Evolutionary conservation across 495 filamentous ascomycete genomes (phyloP), one percentile per base, ranked within the genome.

Genomic region (Lentithecium fluviatile): DNA sequence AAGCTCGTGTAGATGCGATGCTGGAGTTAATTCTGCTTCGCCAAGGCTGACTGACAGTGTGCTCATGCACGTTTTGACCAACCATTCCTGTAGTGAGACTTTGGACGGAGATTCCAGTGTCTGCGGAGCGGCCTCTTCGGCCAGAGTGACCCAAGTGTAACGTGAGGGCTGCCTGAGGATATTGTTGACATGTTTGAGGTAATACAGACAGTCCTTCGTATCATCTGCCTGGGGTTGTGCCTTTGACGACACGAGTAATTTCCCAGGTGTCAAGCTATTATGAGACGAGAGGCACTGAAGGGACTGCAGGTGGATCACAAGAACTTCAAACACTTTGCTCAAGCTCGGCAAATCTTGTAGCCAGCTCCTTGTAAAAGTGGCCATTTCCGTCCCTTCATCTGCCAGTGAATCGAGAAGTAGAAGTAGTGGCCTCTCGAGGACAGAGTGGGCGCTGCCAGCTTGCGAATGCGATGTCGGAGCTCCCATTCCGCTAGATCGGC

Each of bases 371-470:
- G 89, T 83, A 53, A 86, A 86, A 70, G 88, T 84, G 36, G 84
- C 90, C 29, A 88, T 70, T 66, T 92, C 89, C 11, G 83, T 85
- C 23, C 82, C 81, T 64, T 87, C 87, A 52, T 93, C 87, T 20
- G 79, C 72, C 0, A 96, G 77, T 11, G 88, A 81, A 71, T 97
- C 93, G 34, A 97, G 78, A 59, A 95, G 80, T 29, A 95, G 75
- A 56, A 96, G 87, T 32, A 96, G 71, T 0, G 93, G 93, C 17
- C 91, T 82, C 6, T 88, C 86, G 45, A 97, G 79, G 77, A 96
- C 84, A 3, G 86, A 79, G 57, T 88, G 79, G 62, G 82, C 86
- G 42, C 55, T 70, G 71, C 75, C 17, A 24, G 73, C 80, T 78
- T 13, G 76, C 70, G 11, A 47, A 73, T 74, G 10, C 71, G 73